These are phyloP conservation scores for Acacia acuminata DNA, from an alignment of 306 rosid genomes.

Conservation along the genomic window DNA sequence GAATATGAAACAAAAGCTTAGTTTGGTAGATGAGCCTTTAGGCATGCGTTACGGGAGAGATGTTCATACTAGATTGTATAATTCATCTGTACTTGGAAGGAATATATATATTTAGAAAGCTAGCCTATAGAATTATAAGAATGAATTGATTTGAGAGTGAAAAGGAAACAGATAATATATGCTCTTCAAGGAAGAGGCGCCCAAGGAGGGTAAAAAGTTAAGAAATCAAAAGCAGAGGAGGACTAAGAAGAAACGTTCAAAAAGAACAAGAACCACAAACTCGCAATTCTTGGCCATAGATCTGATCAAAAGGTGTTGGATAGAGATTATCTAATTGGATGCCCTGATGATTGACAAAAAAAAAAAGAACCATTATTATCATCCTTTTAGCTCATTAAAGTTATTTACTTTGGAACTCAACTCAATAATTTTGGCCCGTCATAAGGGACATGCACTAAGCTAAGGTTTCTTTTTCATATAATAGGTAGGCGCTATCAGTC, in stretches of 20 bases:
- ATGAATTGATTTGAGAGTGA: neutral
- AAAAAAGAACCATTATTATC: conserved; percentile 6
- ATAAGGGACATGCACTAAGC: neutral
- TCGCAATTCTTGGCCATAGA: neutral
- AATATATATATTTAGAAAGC: neutral
- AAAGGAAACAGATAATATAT: neutral
- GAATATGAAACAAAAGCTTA: conserved; percentile 13
- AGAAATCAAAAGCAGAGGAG: neutral
- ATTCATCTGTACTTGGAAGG: neutral
- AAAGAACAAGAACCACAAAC: conserved; percentile 12
- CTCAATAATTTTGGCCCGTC: neutral
- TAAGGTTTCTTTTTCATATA: neutral
- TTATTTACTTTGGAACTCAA: conserved; percentile 3
- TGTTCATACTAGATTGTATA: neutral
- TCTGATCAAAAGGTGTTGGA: neutral
- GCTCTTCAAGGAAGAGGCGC: neutral
- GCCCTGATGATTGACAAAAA: neutral
- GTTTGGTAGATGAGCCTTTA: neutral
- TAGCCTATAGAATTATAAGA: neutral
- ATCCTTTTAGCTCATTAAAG: conserved; percentile 15
- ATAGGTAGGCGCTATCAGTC: neutral
- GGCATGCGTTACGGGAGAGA: conserved; percentile 5
- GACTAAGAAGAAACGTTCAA: neutral
- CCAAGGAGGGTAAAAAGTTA: neutral
- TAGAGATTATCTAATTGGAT: neutral